Evolutionary conservation across 306 rosid genomes (phyloP).

Genomic region (Trifolium subterraneum): DNA sequence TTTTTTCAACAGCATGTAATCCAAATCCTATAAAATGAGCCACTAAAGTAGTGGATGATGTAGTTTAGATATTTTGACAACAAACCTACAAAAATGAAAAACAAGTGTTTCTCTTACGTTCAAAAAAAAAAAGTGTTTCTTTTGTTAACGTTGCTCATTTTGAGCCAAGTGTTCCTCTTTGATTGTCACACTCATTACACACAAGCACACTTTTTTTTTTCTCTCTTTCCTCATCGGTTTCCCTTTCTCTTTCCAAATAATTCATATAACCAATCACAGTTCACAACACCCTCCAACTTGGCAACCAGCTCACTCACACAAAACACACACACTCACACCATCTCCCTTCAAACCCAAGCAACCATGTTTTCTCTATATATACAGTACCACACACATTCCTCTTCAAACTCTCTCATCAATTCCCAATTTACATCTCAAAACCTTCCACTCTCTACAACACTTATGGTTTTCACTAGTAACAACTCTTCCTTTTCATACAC

Average conservation of each 20-base stretch:
- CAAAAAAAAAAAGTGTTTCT: too few species aligned
- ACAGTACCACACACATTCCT: background rate
- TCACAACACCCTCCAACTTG: background rate
- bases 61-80: too few species aligned
- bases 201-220: background rate
- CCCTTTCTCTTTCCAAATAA: background rate
- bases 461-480: conserved; percentile 48
- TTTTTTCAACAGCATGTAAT: too few species aligned
- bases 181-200: background rate
- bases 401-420: background rate
- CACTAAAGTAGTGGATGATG: too few species aligned
- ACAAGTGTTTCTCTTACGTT: background rate
- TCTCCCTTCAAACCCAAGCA: background rate
- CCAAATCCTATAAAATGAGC: too few species aligned
- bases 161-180: background rate
- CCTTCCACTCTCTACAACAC: background rate
- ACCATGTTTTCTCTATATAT: background rate
- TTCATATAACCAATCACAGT: background rate
- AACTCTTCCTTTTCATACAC: conserved; percentile 10
- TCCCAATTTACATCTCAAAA: background rate
- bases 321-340: background rate
- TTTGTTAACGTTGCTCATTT: background rate
- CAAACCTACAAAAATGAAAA: too few species aligned
- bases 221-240: background rate
- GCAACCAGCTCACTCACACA: background rate